Conservation (phyloP, 2,329 filamentous ascomycete species). For the Gnomoniopsis smithogilvyi region DNA sequence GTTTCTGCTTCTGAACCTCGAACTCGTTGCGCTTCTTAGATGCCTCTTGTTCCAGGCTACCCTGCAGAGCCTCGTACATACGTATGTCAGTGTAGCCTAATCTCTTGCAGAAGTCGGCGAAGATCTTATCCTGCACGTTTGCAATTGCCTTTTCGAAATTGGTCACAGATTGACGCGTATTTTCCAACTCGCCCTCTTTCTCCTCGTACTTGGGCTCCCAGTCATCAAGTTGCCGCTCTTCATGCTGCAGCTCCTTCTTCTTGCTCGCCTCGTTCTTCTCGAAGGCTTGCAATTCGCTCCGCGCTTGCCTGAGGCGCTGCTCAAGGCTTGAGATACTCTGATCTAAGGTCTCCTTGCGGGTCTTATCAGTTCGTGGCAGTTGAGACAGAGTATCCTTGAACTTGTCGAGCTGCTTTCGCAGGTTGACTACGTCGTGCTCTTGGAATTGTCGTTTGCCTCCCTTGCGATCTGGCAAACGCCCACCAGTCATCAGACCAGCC, state of each 20-base stretch:
- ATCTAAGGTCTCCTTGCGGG: conserved; percentile 76
- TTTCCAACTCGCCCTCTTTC: conserved; percentile 66
- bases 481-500: conserved; percentile 93
- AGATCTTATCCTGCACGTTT: conserved; percentile 84
- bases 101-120: conserved; percentile 77
- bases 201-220: conserved; percentile 75
- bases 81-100: conserved; percentile 88
- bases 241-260: conserved; percentile 73
- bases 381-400: conserved; percentile 74
- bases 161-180: conserved; percentile 45
- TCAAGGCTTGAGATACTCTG: conserved; percentile 78
- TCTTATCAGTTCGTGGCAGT: conserved; percentile 74
- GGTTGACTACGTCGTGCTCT: conserved; percentile 81
- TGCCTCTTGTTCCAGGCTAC: conserved; percentile 85
- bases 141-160: conserved; percentile 63
- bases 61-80: conserved; percentile 90
- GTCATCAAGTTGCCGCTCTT: conserved; percentile 70
- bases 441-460: conserved; percentile 80
- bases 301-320: conserved; percentile 66
- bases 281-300: conserved; percentile 73
- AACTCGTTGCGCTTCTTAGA: conserved; percentile 85
- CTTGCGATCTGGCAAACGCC: conserved; percentile 73
- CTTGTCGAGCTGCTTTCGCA: conserved; percentile 74
- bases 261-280: conserved; percentile 84
- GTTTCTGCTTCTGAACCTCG: conserved; percentile 74